Percentiles rank a stretch among this genome's conserved stretches.
phyloP scores from a whole-genome alignment of 495 filamentous ascomycete species.

The Penicillium manginii region DNA sequence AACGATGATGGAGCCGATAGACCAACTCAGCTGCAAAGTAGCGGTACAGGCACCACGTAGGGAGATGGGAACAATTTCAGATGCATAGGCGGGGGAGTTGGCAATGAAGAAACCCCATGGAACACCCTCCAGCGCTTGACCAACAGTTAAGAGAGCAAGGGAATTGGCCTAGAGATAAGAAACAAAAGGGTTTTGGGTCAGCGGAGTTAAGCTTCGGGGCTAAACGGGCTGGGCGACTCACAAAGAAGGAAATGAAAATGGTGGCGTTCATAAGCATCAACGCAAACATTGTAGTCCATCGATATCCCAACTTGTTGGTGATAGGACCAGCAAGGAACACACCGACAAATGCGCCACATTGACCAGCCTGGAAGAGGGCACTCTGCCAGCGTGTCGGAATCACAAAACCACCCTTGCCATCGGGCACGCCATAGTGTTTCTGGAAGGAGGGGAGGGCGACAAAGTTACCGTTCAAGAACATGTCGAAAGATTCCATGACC shows the following conservation, averaged over 20 bases:
- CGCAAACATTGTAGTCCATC: conserved; percentile 65
- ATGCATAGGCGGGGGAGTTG: conserved; percentile 70
- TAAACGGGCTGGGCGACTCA: conserved; percentile 17
- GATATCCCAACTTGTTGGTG: conserved; percentile 67
- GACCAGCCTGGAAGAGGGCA: conserved; percentile 40
- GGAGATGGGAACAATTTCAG: conserved; percentile 68
- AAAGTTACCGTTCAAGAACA: conserved; percentile 45
- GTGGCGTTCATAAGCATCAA: conserved; percentile 62
- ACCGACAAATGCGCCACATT: conserved; percentile 66
- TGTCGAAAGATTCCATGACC: conserved; percentile 50
- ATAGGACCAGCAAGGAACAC: conserved; percentile 68
- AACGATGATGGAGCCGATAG: conserved; percentile 68
- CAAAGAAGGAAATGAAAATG: conserved; percentile 72
- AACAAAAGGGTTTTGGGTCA: not conserved
- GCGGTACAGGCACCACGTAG: conserved; percentile 68
- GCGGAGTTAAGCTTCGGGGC: conserved; percentile 1
- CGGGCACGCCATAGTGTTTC: conserved; percentile 29
- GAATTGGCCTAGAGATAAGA: conserved; percentile 45
- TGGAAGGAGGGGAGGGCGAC: conserved; percentile 34
- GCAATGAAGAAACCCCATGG: conserved; percentile 79
- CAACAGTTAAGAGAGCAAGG: conserved; percentile 63
- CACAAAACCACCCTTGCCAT: conserved; percentile 6
- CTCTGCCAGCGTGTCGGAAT: conserved; percentile 43
- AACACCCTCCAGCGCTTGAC: conserved; percentile 71
- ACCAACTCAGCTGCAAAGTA: conserved; percentile 77